phyloP scores from a whole-genome alignment of 805 yeast species.

The Brettanomyces naardenensis region DNA sequence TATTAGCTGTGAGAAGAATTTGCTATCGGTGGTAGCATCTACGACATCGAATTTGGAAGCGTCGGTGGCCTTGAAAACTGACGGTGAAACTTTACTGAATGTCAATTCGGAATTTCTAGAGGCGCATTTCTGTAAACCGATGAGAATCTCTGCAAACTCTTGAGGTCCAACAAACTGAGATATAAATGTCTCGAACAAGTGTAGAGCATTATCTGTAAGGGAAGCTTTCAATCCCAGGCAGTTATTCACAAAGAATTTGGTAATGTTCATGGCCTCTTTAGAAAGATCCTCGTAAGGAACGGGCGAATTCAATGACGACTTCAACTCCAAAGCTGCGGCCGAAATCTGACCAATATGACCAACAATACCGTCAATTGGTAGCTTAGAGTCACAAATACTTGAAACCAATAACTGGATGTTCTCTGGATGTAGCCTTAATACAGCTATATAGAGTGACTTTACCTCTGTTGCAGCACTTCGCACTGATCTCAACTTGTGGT shows the following conservation, averaged over 20 bases:
- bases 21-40: constrained; percentile 28
- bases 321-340: background rate
- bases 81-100: constrained; percentile 45
- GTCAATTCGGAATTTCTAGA: constrained; percentile 73
- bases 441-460: constrained; percentile 13
- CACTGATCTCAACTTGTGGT: constrained; percentile 34
- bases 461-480: constrained; percentile 26
- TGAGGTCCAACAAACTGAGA: constrained; percentile 4
- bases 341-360: constrained; percentile 17
- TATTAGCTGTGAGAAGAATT: constrained; percentile 43
- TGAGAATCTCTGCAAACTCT: constrained; percentile 21
- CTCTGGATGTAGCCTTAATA: constrained; percentile 15
- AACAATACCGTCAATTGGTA: constrained; percentile 15
- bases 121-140: constrained; percentile 64
- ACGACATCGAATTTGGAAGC: constrained; percentile 32
- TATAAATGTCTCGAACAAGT: constrained; percentile 13
- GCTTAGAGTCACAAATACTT: constrained; percentile 10
- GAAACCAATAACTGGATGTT: constrained; percentile 4
- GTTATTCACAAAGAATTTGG: constrained; percentile 27
- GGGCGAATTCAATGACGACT: background rate
- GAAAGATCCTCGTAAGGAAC: constrained; percentile 9
- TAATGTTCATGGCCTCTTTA: constrained; percentile 8
- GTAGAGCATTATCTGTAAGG: constrained; percentile 13
- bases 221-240: constrained; percentile 28
- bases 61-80: constrained; percentile 32